These are phyloP conservation scores for Eucalyptus erythrocorys DNA, from an alignment of 345 rosid genomes.

Conservation along the genomic window DNA sequence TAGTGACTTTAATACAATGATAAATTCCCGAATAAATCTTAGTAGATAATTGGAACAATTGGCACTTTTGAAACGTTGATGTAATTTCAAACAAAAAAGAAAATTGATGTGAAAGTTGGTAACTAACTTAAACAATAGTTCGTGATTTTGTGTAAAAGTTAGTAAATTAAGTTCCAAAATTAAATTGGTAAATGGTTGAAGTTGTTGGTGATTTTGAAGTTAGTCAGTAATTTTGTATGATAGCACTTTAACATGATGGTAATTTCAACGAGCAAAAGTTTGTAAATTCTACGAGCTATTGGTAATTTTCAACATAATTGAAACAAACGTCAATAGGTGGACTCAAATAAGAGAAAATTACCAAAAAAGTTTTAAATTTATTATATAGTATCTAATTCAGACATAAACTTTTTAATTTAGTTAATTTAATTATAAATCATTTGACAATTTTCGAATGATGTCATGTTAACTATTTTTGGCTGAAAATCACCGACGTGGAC, in stretches of 20 bases:
- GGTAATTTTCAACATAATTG: not conserved
- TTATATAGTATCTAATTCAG: rapidly evolving
- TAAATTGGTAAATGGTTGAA: not conserved
- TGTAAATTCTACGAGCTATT: not conserved
- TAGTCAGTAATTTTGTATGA: not conserved
- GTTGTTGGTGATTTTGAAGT: not conserved
- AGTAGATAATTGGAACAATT: not conserved
- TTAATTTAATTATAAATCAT: not conserved
- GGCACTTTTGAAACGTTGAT: not conserved
- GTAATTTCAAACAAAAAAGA: not conserved
- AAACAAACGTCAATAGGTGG: not conserved
- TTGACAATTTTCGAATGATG: rapidly evolving
- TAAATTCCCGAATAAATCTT: not conserved
- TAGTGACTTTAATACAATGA: not conserved
- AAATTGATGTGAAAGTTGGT: not conserved
- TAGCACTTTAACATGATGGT: not conserved
- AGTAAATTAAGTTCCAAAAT: not conserved
- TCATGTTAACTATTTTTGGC: not conserved
- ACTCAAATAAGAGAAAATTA: not conserved
- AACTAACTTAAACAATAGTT: not conserved
- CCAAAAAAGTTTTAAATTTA: rapidly evolving
- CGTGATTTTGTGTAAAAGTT: not conserved
- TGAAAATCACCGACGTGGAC: rapidly evolving
- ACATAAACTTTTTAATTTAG: rapidly evolving
- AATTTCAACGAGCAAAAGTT: not conserved